A percentile compares a stretch with the other conserved stretches of the same genome.
phyloP scores from a whole-genome alignment of 495 filamentous ascomycete genomes.

The Hypoxylon crocopeplum region DNA sequence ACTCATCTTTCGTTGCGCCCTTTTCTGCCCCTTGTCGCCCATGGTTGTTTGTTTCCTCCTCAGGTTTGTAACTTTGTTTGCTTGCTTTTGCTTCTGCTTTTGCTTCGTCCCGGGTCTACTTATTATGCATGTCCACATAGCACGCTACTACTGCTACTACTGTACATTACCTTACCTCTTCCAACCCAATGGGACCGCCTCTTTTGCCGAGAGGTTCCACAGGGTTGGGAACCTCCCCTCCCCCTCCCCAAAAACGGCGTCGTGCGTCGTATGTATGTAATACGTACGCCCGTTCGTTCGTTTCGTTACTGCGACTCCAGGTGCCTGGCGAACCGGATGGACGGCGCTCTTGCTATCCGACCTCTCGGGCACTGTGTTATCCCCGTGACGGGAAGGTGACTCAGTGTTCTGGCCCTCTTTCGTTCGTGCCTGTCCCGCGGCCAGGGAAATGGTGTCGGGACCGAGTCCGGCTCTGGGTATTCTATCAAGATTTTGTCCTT shows the following conservation, averaged over 20 bases:
- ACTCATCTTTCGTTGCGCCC: too few species aligned
- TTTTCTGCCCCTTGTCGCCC: too few species aligned
- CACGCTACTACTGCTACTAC: too few species aligned
- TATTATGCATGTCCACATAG: too few species aligned
- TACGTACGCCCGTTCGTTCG: too few species aligned
- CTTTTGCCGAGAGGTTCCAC: slow-evolving; percentile 38
- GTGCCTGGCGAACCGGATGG: slow-evolving; percentile 24
- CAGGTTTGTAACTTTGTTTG: too few species aligned
- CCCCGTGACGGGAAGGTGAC: slow-evolving; percentile 1
- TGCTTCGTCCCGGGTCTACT: neutral
- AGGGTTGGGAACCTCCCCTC: slow-evolving; percentile 16
- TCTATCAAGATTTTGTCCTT: neutral
- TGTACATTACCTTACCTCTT: too few species aligned
- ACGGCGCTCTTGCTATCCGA: slow-evolving; percentile 17
- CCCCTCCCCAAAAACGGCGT: neutral
- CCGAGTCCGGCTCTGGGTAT: neutral
- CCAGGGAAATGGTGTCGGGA: slow-evolving; percentile 9
- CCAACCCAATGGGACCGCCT: slow-evolving; percentile 31
- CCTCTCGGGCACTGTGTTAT: slow-evolving; percentile 16
- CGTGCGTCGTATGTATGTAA: slow-evolving; percentile 5
- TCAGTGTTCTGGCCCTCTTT: neutral
- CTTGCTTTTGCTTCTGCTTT: neutral
- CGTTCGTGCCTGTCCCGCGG: neutral
- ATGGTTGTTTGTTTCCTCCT: neutral
- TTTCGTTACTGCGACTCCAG: slow-evolving; percentile 9